Evolutionary conservation across 1,284 basidiomycete genomes (phyloP), one percentile per base, ranked within the genome.

Genomic region (Cutaneotrichosporon cyanovorans): DNA sequence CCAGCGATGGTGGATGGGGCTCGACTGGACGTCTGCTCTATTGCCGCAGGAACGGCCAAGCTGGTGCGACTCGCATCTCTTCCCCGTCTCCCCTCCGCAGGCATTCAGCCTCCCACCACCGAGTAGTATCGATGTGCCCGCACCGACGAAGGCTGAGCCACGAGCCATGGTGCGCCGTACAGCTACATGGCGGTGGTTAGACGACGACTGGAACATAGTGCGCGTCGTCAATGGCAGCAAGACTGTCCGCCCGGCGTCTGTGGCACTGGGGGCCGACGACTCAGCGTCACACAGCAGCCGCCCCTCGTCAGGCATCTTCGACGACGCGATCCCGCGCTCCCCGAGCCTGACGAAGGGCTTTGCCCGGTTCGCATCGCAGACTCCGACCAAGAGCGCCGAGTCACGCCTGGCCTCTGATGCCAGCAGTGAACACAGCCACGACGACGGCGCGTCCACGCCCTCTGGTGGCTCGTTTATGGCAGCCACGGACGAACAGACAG

Each of bases 21-120:
- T 77, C 14, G 76, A 96, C 71, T 96, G 88, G 87, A 93, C 91
- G 0, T 85, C 87, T 2, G 89, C 91, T 0, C 78, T 96, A 6
- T 77, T 96, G 5, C 91, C 91, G 0, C 80, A 82, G 34, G 91
- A 96, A 66, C 81, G 91, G 1, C 87, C 91, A 0, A 85, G 85
- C 3, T 96, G 91, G 91, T 73, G 72, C 44, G 72, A 73, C 49
- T 63, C 61, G 15, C 70, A 73, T 82, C 57, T 74, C 11, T 51
- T 66, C 53, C 73, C 78, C 1, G 79, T 79, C 2, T 77, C 78
- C 1, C 71, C 76, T 0, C 73, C 77, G 1, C 57, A 62, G 18
- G 61, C 66, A 5, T 71, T 72, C 53, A 49, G 62, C 7, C 63
- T 74, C 2, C 73, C 73, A 11, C 50, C 63, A 2, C 48, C 66